Percentiles rank a stretch among this genome's conserved stretches.
These are phyloP conservation scores for Podospora pseudoanserina DNA, from an alignment of 495 filamentous ascomycete genomes.

Conservation along the genomic window DNA sequence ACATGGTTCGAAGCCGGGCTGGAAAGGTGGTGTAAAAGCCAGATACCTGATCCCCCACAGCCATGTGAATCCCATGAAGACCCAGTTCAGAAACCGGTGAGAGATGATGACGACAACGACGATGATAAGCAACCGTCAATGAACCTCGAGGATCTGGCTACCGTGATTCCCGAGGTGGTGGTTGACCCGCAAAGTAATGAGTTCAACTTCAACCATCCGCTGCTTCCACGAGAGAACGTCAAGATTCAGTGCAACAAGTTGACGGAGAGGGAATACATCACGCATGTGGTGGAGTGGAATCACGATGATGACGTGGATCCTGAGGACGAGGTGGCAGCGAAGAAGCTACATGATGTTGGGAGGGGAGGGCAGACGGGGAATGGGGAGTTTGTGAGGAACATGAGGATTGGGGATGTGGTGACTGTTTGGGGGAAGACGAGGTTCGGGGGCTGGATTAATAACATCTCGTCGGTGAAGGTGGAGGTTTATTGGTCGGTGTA, in stretches of 20 bases:
- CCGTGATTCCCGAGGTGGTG: conserved; percentile 19
- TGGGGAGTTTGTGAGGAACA: conserved; percentile 52
- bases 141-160: conserved; percentile 14
- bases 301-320: conserved; percentile 46
- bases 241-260: conserved; percentile 55
- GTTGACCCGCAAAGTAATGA: background rate
- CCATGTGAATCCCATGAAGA: background rate
- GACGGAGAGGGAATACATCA: conserved; percentile 30
- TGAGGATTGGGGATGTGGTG: conserved; percentile 62
- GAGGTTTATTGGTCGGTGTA: conserved; percentile 63
- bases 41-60: background rate
- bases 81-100: background rate
- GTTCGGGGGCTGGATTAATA: conserved; percentile 61
- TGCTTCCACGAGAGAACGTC: conserved; percentile 37
- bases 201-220: conserved; percentile 33
- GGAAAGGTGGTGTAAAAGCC: conserved; percentile 40
- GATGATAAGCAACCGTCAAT: conserved; percentile 9
- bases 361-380: conserved; percentile 54
- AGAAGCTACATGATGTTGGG: conserved; percentile 37
- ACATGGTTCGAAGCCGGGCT: conserved; percentile 71
- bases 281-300: conserved; percentile 56
- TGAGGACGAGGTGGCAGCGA: conserved; percentile 37
- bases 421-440: conserved; percentile 62
- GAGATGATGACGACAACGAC: background rate
- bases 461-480: conserved; percentile 53